Evolutionary conservation across 2,329 filamentous ascomycete genomes (phyloP).

Genomic region (Ophidiomyces ophidiicola): DNA sequence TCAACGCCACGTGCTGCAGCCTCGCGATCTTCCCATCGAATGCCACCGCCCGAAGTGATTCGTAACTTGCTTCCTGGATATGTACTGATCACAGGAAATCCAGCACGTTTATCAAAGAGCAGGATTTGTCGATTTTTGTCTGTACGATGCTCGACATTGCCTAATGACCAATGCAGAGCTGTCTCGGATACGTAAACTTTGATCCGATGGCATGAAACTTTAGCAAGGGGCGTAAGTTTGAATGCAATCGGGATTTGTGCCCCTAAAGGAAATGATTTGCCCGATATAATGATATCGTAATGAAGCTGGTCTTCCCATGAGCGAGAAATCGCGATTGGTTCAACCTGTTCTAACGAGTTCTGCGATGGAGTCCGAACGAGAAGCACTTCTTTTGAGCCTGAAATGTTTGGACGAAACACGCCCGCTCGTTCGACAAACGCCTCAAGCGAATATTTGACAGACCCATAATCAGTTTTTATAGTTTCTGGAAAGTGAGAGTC

Average conservation of each 20-base stretch:
- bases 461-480: slow-evolving; percentile 73
- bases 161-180: slow-evolving; percentile 78
- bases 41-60: slow-evolving; percentile 67
- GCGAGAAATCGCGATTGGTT: slow-evolving; percentile 84
- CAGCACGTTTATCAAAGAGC: slow-evolving; percentile 77
- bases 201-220: slow-evolving; percentile 84
- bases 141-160: slow-evolving; percentile 71
- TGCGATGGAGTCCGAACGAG: slow-evolving; percentile 79
- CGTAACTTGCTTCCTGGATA: slow-evolving; percentile 66
- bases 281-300: slow-evolving; percentile 92
- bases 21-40: slow-evolving; percentile 50
- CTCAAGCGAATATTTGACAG: slow-evolving; percentile 78
- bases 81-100: slow-evolving; percentile 58
- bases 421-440: slow-evolving; percentile 74
- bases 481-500: slow-evolving; percentile 72
- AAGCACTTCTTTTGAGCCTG: slow-evolving; percentile 67
- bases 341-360: slow-evolving; percentile 76
- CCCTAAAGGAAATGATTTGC: slow-evolving; percentile 85
- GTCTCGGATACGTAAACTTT: slow-evolving; percentile 87
- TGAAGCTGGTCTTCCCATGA: slow-evolving; percentile 93
- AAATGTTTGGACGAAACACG: slow-evolving; percentile 77
- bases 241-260: slow-evolving; percentile 84
- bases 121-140: slow-evolving; percentile 75
- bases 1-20: slow-evolving; percentile 46
- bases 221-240: slow-evolving; percentile 82